These are phyloP conservation scores for Xylariaceae sp. DNA, from an alignment of 2,329 filamentous ascomycete genomes.

Conservation along the genomic window DNA sequence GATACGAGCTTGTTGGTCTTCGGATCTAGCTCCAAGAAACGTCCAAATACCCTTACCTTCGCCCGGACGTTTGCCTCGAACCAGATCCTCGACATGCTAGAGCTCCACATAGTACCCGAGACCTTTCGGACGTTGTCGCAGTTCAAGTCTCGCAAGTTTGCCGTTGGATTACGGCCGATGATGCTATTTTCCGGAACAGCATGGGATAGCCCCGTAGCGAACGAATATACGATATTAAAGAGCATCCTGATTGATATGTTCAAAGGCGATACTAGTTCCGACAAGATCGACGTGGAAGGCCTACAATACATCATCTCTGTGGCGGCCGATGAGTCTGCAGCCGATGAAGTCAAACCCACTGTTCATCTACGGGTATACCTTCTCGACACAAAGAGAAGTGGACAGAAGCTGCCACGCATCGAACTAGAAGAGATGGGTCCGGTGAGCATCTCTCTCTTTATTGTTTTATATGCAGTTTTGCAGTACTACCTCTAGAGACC, in stretches of 20 bases:
- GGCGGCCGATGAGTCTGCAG: conserved; percentile 62
- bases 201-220: conserved; percentile 76
- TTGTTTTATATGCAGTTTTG: background rate
- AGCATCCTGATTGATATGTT: conserved; percentile 88
- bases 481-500: background rate
- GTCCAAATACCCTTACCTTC: conserved; percentile 84
- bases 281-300: conserved; percentile 90
- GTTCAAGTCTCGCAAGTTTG: conserved; percentile 72
- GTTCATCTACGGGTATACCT: conserved; percentile 76
- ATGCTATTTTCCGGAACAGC: conserved; percentile 84
- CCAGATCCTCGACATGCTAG: conserved; percentile 91
- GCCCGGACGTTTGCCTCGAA: conserved; percentile 71
- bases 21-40: conserved; percentile 82
- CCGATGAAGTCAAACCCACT: conserved; percentile 48
- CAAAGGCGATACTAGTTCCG: conserved; percentile 67
- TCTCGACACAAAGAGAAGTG: conserved; percentile 79
- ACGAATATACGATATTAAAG: conserved; percentile 82
- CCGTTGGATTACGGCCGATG: conserved; percentile 82
- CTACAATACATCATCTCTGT: conserved; percentile 86
- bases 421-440: conserved; percentile 96
- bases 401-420: conserved; percentile 81
- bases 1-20: conserved; percentile 84
- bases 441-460: conserved; percentile 57
- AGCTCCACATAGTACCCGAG: conserved; percentile 75
- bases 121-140: conserved; percentile 65